Percentiles rank a stretch among this genome's conserved stretches.
phyloP scores from a whole-genome alignment of 495 filamentous ascomycete genomes.

The Pyrenula aspistea region DNA sequence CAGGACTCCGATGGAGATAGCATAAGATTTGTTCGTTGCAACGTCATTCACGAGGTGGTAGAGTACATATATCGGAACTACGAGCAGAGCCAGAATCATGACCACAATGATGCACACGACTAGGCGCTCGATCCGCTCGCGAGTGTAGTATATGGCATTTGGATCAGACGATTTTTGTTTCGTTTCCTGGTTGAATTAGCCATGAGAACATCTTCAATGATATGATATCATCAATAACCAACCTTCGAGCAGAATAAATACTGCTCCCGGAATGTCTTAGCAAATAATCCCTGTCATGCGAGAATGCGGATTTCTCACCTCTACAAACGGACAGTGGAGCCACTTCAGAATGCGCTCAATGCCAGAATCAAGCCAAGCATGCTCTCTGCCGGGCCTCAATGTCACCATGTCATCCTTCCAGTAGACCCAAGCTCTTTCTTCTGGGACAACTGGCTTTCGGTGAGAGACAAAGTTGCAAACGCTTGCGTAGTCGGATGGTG shows the following conservation, averaged over 20 bases:
- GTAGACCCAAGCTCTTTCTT: conserved; percentile 7
- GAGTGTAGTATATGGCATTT: conserved; percentile 4
- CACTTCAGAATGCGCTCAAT: conserved; percentile 8
- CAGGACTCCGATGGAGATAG: conserved; percentile 4
- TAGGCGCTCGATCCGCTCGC: conserved; percentile 5
- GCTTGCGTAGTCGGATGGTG: conserved; percentile 9
- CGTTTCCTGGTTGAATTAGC: neutral
- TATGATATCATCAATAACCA: neutral
- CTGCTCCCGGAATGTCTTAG: conserved; percentile 1
- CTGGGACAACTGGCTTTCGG: conserved; percentile 4
- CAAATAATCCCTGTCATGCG: neutral
- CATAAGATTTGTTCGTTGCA: neutral
- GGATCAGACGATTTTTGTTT: neutral
- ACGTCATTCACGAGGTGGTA: conserved; percentile 3
- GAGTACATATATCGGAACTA: conserved; percentile 14
- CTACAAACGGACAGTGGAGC: conserved; percentile 3
- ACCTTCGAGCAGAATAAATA: conserved; percentile 8
- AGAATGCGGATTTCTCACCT: conserved; percentile 3
- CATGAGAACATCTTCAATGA: neutral
- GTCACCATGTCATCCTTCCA: conserved; percentile 14
- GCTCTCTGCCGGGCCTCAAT: conserved; percentile 10
- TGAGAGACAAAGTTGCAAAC: conserved; percentile 7
- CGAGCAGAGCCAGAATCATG: conserved; percentile 11
- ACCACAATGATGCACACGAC: conserved; percentile 9
- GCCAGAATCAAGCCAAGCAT: conserved; percentile 10